Conservation (phyloP, 2,329 filamentous ascomycete genomes). For the Huntiella abstrusa region DNA sequence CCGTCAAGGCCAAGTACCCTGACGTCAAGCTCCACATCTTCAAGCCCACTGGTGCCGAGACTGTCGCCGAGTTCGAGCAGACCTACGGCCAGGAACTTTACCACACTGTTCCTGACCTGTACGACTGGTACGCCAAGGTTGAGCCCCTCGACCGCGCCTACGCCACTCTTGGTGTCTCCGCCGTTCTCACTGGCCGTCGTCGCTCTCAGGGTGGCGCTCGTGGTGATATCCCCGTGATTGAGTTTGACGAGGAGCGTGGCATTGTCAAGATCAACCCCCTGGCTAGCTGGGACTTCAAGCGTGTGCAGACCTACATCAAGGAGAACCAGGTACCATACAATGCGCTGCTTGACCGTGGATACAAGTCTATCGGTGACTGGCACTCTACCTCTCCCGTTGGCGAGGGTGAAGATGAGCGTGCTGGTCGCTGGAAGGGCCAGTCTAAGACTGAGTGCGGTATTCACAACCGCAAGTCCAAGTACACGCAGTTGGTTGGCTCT, state of each 20-base stretch:
- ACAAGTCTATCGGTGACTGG: conserved; percentile 97
- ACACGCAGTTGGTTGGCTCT: conserved; percentile 43
- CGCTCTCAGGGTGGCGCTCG: conserved; percentile 86
- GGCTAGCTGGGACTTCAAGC: conserved; percentile 79
- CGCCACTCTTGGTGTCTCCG: conserved; percentile 66
- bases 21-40: conserved; percentile 70
- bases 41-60: conserved; percentile 63
- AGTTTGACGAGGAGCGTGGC: conserved; percentile 71
- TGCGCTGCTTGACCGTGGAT: conserved; percentile 72
- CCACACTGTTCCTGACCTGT: conserved; percentile 70
- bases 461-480: conserved; percentile 91
- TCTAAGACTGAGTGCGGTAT: conserved; percentile 96
- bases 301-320: conserved; percentile 75
- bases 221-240: conserved; percentile 75
- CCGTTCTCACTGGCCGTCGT: conserved; percentile 79
- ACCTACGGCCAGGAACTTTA: conserved; percentile 71
- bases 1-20: conserved; percentile 58
- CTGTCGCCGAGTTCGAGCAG: conserved; percentile 56
- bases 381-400: conserved; percentile 84
- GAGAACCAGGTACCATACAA: conserved; percentile 88
- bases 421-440: conserved; percentile 92
- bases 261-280: conserved; percentile 96
- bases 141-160: conserved; percentile 90
- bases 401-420: conserved; percentile 86
- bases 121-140: conserved; percentile 95